Conservation (phyloP, 2,329 filamentous ascomycete genomes). For the Coniella lustricola region DNA sequence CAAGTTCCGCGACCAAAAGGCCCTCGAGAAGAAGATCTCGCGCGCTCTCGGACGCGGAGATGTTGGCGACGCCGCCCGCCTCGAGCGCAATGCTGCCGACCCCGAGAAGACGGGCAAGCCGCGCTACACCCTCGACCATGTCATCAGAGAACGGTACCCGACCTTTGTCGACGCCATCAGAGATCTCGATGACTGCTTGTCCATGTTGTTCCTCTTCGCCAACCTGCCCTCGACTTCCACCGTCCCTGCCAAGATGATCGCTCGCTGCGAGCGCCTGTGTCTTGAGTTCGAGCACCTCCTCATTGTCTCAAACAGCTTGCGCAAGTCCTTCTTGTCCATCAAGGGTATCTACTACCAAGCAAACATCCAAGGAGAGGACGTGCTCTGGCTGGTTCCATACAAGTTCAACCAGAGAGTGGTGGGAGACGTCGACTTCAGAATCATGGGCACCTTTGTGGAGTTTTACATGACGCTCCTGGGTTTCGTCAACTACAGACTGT, state of each 20-base stretch:
- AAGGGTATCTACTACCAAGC: constrained; percentile 99
- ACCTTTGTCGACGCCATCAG: constrained; percentile 91
- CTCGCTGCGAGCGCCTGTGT: constrained; percentile 84
- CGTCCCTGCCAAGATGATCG: constrained; percentile 92
- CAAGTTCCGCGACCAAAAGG: constrained; percentile 96
- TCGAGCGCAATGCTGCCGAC: constrained; percentile 79
- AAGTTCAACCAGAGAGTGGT: constrained; percentile 94
- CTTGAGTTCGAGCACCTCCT: constrained; percentile 98
- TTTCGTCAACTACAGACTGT: constrained; percentile 93
- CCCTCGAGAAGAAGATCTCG: constrained; percentile 95
- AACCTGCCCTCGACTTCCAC: constrained; percentile 85
- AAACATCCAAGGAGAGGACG: constrained; percentile 92
- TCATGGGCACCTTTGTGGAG: constrained; percentile 98
- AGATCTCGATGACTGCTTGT: constrained; percentile 93
- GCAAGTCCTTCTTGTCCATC: constrained; percentile 95
- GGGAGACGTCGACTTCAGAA: constrained; percentile 92
- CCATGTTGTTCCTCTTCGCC: constrained; percentile 95
- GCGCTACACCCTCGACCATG: constrained; percentile 86
- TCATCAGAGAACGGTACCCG: constrained; percentile 96
- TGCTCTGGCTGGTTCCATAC: constrained; percentile 95
- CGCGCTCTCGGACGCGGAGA: constrained; percentile 87
- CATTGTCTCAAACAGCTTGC: constrained; percentile 82
- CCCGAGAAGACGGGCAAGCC: constrained; percentile 88
- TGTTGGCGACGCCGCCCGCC: constrained; percentile 75
- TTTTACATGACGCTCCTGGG: constrained; percentile 96